Conservation (phyloP, 2,329 filamentous ascomycete species). For the Harringtonia lauricola region DNA sequence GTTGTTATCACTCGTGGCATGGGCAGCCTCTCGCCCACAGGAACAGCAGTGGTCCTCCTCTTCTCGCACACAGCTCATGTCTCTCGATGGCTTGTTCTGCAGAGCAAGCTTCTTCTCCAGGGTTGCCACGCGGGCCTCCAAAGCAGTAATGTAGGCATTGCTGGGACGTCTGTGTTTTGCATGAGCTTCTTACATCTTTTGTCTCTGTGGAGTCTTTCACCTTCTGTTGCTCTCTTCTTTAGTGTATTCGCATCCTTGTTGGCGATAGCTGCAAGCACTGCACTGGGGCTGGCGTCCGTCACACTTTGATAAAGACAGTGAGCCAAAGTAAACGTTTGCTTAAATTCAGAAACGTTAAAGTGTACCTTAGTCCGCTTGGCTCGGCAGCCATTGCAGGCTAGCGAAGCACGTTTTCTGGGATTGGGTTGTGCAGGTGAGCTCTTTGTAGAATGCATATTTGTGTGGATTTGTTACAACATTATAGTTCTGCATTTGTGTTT, state of each 20-base stretch:
- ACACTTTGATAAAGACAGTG: background rate
- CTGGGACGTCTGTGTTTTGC: background rate
- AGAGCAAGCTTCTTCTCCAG: too few species aligned
- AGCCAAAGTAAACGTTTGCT: background rate
- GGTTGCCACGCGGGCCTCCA: background rate
- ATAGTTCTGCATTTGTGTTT: too few species aligned
- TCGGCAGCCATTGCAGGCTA: slow-evolving; percentile 1
- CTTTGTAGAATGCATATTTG: too few species aligned
- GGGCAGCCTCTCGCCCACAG: too few species aligned
- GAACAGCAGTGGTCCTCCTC: too few species aligned
- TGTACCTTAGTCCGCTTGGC: slow-evolving; percentile 1
- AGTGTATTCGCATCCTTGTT: background rate
- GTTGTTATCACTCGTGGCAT: background rate
- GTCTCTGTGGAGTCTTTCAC: background rate
- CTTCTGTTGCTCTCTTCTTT: background rate
- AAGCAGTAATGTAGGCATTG: background rate
- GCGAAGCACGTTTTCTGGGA: slow-evolving; percentile 2
- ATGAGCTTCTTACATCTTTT: too few species aligned
- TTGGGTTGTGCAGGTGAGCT: too few species aligned
- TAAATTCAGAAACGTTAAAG: too few species aligned
- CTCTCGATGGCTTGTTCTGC: too few species aligned
- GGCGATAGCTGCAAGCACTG: background rate
- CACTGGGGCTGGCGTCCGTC: slow-evolving; percentile 1
- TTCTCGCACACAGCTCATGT: too few species aligned
- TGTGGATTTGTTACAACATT: too few species aligned